Evolutionary conservation across 1,139 yeast species (phyloP).

Genomic region (Geotrichum siamense): DNA sequence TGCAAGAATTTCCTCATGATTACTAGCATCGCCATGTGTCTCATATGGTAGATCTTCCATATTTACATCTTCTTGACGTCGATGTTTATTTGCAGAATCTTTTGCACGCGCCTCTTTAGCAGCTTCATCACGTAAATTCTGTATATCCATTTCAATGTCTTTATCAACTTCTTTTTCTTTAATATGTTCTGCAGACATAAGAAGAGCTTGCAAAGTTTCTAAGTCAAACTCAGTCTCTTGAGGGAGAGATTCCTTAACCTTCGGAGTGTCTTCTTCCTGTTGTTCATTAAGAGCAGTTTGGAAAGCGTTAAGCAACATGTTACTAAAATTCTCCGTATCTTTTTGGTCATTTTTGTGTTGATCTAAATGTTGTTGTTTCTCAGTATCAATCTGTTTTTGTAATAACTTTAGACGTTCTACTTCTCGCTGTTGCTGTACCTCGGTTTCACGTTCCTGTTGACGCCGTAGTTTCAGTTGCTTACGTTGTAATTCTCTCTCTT

Average conservation of each 20-base stretch:
- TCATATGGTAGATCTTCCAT: conserved; percentile 30
- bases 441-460: not conserved
- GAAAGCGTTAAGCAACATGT: conserved; percentile 11
- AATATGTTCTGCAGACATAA: conserved; percentile 15
- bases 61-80: not conserved
- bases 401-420: too few relatives aligned
- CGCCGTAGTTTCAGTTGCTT: too few relatives aligned
- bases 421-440: not conserved
- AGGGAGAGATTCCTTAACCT: not conserved
- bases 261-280: not conserved
- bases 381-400: not conserved
- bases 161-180: conserved; percentile 7
- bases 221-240: conserved; percentile 13
- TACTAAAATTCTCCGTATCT: conserved; percentile 12
- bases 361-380: not conserved
- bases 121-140: not conserved
- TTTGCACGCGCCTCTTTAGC: not conserved
- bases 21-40: not conserved
- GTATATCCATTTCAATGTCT: conserved; percentile 2
- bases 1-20: conserved; percentile 16
- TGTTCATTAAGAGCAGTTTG: conserved; percentile 9
- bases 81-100: not conserved
- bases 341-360: conserved; percentile 1
- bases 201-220: conserved; percentile 9
- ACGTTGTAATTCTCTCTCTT: not conserved